These are phyloP conservation scores for Nakazawaea molendinolei DNA, from an alignment of 805 yeast genomes.

Conservation along the genomic window DNA sequence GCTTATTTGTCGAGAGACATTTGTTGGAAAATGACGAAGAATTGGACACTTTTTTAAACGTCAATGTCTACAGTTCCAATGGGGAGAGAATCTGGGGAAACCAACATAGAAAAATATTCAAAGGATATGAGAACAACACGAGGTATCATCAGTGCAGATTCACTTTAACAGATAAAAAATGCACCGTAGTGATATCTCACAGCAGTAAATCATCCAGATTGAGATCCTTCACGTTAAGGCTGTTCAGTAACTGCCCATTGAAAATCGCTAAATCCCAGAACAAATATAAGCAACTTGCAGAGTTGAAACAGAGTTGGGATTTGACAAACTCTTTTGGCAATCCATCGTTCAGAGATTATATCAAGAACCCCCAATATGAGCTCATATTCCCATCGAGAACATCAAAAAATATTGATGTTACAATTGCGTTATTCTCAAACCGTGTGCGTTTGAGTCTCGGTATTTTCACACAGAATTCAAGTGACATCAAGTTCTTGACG, in stretches of 20 bases:
- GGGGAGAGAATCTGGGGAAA: conserved; percentile 26
- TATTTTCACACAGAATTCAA: too few species aligned
- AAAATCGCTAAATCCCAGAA: conserved; percentile 26
- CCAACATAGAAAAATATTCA: conserved; percentile 2
- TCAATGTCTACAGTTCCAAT: conserved; percentile 21
- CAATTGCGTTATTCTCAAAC: too few species aligned
- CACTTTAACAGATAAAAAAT: conserved; percentile 14
- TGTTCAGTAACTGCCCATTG: conserved; percentile 13
- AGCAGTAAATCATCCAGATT: conserved; percentile 11
- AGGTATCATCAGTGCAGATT: conserved; percentile 24
- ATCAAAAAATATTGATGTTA: too few species aligned
- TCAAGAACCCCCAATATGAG: conserved; percentile 50
- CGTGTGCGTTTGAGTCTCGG: too few species aligned
- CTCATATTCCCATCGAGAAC: conserved; percentile 24
- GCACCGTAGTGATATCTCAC: conserved; percentile 17
- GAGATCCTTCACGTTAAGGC: conserved; percentile 13
- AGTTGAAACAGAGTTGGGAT: conserved; percentile 38
- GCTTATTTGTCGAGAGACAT: conserved; percentile 50
- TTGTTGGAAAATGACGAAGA: conserved; percentile 19
- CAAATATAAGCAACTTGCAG: conserved; percentile 16
- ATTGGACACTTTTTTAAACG: conserved; percentile 9
- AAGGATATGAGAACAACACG: conserved; percentile 23
- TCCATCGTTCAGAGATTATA: conserved; percentile 38
- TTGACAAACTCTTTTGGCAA: conserved; percentile 44
- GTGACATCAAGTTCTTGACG: too few species aligned